These are phyloP conservation scores for Cyphellophora europaea DNA, from an alignment of 2,329 filamentous ascomycete species.

Conservation along the genomic window DNA sequence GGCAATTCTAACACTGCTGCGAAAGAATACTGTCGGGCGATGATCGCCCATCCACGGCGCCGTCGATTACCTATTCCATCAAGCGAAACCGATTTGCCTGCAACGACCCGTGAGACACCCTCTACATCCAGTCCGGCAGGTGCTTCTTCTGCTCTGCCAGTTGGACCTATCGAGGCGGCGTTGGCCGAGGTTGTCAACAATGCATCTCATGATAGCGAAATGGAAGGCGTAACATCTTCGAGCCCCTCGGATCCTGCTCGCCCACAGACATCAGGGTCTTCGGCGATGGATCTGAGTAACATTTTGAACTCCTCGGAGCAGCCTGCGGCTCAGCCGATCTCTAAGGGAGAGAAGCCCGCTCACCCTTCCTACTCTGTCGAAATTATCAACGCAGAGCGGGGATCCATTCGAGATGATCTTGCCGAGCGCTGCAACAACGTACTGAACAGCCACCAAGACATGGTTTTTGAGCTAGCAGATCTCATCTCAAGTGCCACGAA, in stretches of 20 bases:
- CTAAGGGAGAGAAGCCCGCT: background rate
- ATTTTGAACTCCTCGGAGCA: slow-evolving; percentile 11
- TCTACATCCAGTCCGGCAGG: too few relatives aligned
- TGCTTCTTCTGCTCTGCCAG: background rate
- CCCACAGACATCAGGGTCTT: slow-evolving; percentile 3
- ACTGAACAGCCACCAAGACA: slow-evolving; percentile 74
- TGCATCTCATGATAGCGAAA: slow-evolving; percentile 9
- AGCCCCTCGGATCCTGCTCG: background rate
- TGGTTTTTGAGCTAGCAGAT: slow-evolving; percentile 85
- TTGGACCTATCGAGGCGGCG: slow-evolving; percentile 5
- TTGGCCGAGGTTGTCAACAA: slow-evolving; percentile 4
- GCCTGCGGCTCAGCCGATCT: slow-evolving; percentile 1
- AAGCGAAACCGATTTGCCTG: slow-evolving; percentile 9
- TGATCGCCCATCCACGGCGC: slow-evolving; percentile 48
- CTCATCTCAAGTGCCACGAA: slow-evolving; percentile 65
- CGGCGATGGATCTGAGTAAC: slow-evolving; percentile 14
- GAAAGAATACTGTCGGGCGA: slow-evolving; percentile 65
- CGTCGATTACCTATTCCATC: slow-evolving; percentile 55
- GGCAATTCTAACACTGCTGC: slow-evolving; percentile 30
- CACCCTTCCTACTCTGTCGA: slow-evolving; percentile 46
- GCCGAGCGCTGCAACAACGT: slow-evolving; percentile 88
- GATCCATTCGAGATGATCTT: slow-evolving; percentile 62
- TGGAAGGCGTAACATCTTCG: slow-evolving; percentile 6
- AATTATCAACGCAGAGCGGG: slow-evolving; percentile 67
- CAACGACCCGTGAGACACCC: slow-evolving; percentile 20